Percentiles rank a stretch among this genome's conserved stretches.
These are phyloP conservation scores for Fusarium sp. DNA, from an alignment of 2,329 filamentous ascomycete species.

Conservation along the genomic window DNA sequence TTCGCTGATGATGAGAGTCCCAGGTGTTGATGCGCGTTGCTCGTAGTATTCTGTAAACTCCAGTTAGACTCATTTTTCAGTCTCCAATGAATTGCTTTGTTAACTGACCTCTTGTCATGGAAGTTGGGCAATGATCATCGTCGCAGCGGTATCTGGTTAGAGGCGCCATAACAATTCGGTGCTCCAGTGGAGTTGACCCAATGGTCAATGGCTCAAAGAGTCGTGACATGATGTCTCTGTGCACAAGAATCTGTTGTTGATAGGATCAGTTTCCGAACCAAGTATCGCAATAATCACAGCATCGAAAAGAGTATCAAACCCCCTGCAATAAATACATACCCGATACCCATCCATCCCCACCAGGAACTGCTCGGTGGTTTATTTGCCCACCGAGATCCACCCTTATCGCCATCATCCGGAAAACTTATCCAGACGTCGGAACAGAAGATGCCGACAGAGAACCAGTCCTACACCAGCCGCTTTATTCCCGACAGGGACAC, in stretches of 20 bases:
- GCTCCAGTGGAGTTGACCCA: neutral
- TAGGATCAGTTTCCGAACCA: rapidly evolving
- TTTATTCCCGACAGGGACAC: neutral
- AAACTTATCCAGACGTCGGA: neutral
- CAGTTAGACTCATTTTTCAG: too few species aligned
- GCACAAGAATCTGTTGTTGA: neutral
- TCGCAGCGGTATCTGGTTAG: neutral
- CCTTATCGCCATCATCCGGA: neutral
- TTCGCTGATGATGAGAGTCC: neutral
- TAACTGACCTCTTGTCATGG: neutral
- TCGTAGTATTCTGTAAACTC: neutral
- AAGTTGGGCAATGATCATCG: neutral
- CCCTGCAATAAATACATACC: neutral
- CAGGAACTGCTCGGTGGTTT: neutral
- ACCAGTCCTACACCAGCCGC: rapidly evolving
- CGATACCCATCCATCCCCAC: neutral
- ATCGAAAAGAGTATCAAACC: neutral
- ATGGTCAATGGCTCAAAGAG: neutral
- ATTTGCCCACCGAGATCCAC: neutral
- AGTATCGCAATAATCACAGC: neutral
- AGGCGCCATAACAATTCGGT: neutral
- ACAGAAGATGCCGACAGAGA: neutral
- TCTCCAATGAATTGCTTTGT: rapidly evolving
- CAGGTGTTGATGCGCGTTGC: neutral
- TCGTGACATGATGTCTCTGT: neutral